Evolutionary conservation across 2,329 filamentous ascomycete genomes (phyloP).

Genomic region (Penicillium glabrum): DNA sequence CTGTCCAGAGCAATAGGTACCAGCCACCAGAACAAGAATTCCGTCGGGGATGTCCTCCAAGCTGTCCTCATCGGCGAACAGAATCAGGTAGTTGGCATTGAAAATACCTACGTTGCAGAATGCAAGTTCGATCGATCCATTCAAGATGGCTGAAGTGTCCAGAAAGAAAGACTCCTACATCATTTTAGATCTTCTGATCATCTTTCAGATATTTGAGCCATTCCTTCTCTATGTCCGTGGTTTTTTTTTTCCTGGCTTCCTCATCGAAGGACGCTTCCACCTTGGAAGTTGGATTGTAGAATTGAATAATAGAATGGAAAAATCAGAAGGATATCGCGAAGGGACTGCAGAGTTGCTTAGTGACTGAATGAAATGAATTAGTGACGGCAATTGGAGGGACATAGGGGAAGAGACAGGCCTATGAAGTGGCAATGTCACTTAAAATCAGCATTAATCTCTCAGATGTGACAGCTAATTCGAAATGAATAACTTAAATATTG

Average conservation of each 20-base stretch:
- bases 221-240: conserved; percentile 3
- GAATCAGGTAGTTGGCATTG: conserved; percentile 6
- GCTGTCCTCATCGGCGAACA: conserved; percentile 3
- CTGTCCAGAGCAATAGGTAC: conserved; percentile 14
- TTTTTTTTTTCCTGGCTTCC: neutral
- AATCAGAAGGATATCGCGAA: too few species aligned
- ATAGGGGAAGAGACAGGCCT: too few species aligned
- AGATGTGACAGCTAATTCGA: too few species aligned
- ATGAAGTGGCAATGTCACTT: too few species aligned
- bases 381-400: too few species aligned
- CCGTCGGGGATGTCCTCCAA: too few species aligned
- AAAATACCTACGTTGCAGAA: conserved; percentile 6
- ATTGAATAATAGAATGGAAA: too few species aligned
- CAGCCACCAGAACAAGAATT: conserved; percentile 15
- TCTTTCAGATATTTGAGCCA: neutral
- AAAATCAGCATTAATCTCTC: too few species aligned
- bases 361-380: too few species aligned
- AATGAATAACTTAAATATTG: too few species aligned
- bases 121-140: neutral
- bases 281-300: too few species aligned
- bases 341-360: too few species aligned
- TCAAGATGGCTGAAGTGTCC: neutral
- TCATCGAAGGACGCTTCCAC: neutral
- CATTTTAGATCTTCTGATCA: neutral
- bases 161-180: conserved; percentile 2